Evolutionary conservation across 148 eudicot genomes (phyloP), one percentile per base, ranked within the genome.

Genomic region (Linanthus parryae): DNA sequence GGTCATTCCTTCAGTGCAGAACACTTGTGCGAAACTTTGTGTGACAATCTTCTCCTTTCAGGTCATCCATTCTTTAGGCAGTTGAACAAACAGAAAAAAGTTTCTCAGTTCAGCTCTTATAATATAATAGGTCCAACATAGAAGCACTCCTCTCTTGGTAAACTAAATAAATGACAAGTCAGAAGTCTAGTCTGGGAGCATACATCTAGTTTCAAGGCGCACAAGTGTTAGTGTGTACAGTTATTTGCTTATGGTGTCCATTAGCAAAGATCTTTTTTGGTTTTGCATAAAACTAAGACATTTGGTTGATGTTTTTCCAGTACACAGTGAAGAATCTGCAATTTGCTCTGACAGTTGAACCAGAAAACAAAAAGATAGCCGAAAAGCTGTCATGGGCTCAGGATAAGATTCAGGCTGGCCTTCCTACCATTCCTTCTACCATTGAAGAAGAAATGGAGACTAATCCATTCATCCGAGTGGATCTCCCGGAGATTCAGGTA

Each of bases 271-370:
- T 42, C n/a, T 49, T 19, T 44, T 18, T 7, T 30, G 33, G 33
- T 24, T 37, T 42, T 7, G 19, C 38, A 0, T 0, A 9, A 28
- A 37, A 36, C 36, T 56, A 52, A 57, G 5, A 2, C 41, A 23
- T 31, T 40, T 44, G 25, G 29, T 58, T 27, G 48, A 29, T 41
- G 7, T 44, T 56, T 36, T 44, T 36, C 38, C 84, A 91, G 98
- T 91, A 91, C 55, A 83, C 98, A 0, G 90, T 81, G 66, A 86
- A 83, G 78, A 91, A 91, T 66, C 74, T 91, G 79, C 94, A 83
- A 73, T 91, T 91, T 75, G 95, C 98, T 41, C 57, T 56, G 71
- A 86, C 84, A 8, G 78, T 91, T 61, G 98, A 91, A 61, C 94
- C 98, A 23, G 89, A 86, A 4, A 91, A 91, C 62, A 71, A 54